A percentile compares a stretch with the other conserved stretches of the same genome.
Conservation (phyloP, 441 rosid genomes). For the Euphorbia corollata region DNA sequence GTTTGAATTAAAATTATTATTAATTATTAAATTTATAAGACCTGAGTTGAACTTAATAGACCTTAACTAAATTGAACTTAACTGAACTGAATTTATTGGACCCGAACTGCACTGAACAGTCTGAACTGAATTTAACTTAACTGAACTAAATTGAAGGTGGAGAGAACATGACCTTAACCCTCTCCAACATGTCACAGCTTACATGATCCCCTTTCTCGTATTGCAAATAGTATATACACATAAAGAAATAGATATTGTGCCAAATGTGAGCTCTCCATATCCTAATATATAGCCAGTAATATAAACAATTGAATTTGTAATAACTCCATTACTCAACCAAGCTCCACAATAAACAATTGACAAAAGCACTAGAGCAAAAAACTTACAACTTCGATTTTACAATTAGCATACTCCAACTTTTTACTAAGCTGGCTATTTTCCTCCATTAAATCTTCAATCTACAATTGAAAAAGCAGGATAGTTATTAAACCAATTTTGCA, state of each 20-base stretch:
- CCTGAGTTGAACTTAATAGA: too few relatives aligned
- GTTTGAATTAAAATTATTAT: too few relatives aligned
- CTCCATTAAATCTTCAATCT: conserved; percentile 37
- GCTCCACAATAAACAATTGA: background rate
- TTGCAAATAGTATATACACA: conserved; percentile 19
- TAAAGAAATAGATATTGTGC: too few relatives aligned
- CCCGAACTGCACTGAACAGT: too few relatives aligned
- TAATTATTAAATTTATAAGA: too few relatives aligned
- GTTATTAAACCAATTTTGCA: background rate
- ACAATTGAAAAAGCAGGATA: conserved; percentile 7
- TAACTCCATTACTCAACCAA: too few relatives aligned
- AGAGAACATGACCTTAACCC: too few relatives aligned
- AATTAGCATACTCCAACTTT: conserved; percentile 36
- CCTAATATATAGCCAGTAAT: background rate
- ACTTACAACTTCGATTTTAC: conserved; percentile 40
- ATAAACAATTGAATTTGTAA: background rate
- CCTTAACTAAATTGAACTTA: too few relatives aligned
- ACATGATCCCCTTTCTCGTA: conserved; percentile 27
- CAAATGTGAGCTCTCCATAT: background rate
- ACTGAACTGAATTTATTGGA: too few relatives aligned
- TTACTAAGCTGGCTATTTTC: conserved; percentile 34
- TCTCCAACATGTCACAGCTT: conserved; percentile 26
- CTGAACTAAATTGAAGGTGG: too few relatives aligned
- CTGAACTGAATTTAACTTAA: too few relatives aligned
- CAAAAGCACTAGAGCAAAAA: background rate